Evolutionary conservation across 495 filamentous ascomycete species (phyloP).

Genomic region (Podospora comata): DNA sequence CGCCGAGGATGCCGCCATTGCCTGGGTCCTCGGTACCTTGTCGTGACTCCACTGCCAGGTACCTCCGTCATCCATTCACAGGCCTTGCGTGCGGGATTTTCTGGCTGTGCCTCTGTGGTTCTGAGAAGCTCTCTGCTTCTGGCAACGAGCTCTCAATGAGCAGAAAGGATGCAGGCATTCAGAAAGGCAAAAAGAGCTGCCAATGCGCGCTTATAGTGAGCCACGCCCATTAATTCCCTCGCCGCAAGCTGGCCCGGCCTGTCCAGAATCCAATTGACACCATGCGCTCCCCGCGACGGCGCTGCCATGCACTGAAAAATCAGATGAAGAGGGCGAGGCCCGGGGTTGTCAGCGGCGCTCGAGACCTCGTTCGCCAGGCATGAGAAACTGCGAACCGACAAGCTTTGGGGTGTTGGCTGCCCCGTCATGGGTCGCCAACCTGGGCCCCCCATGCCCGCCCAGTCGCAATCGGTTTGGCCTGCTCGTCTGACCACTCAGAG

Average conservation of each 20-base stretch:
- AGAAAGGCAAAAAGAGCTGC: not conserved
- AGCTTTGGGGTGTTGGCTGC: slow-evolving; percentile 27
- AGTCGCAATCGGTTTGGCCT: slow-evolving; percentile 16
- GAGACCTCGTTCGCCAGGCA: slow-evolving; percentile 9
- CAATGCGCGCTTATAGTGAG: slow-evolving; percentile 1
- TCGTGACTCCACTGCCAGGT: slow-evolving; percentile 23
- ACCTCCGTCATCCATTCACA: slow-evolving; percentile 19
- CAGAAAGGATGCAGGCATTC: not conserved
- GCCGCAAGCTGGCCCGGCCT: slow-evolving; percentile 4
- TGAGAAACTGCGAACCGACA: slow-evolving; percentile 20
- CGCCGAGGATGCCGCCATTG: slow-evolving; percentile 17
- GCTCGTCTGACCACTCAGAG: slow-evolving; percentile 17
- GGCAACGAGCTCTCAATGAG: not conserved
- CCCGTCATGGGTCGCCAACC: slow-evolving; percentile 26
- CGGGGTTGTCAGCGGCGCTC: not conserved
- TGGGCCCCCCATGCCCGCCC: slow-evolving; percentile 24
- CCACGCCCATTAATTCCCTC: slow-evolving; percentile 8
- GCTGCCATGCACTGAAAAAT: not conserved
- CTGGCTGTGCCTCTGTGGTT: slow-evolving; percentile 25
- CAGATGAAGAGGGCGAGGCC: not conserved
- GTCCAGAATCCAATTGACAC: slow-evolving; percentile 11
- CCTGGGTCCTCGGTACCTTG: slow-evolving; percentile 28
- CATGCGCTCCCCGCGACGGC: not conserved
- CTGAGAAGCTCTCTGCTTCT: slow-evolving; percentile 9
- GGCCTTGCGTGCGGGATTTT: slow-evolving; percentile 37